Base-by-base conservation (phyloP, 2,329 filamentous ascomycete genomes). In the Trichoderma koningiopsis region DNA sequence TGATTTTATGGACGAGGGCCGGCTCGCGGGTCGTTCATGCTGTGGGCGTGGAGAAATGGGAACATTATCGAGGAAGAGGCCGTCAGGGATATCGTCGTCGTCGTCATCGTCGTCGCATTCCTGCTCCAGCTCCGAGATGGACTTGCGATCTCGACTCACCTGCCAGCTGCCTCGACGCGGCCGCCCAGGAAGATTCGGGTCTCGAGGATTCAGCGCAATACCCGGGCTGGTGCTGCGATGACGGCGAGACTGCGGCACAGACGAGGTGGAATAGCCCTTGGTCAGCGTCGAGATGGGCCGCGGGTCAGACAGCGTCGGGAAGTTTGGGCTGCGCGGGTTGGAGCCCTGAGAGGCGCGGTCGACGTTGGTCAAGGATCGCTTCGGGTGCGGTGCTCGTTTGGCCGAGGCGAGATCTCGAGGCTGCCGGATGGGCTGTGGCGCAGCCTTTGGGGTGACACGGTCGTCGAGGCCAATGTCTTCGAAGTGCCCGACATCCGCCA, bases 381-480 rank as follows among this genome's bases (percentile, higher is more conserved):
- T 83, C 33, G 80, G 78, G 56, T 74, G 73, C 14, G 77, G 75
- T 11, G 73, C 72, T 22, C 75, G 74, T 33, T 74, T 77, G 52
- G 74, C 73, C 16, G 77, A 75, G 61, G 76, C 78, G 11, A 79
- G 75, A 56, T 74, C 76, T 58, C 76, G 77, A 61, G 74, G 63
- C 75, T 78, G 64, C 75, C 79, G 72, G 65, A 83, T 75, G 71
- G 84, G 81, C 64, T 83, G 79, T 47, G 81, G 83, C 10, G 81
- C 82, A 47, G 82, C 77, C 71, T 84, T 86, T 72, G 87, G 87
- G 43, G 86, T 86, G 78, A 79, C 68, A 73, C 75, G 69, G 75
- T 79, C 84, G 71, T 94, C 90, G 35, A 98, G 88, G 14, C 92
- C 93, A 77, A 97, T 97, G 73, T 97, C 95, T 79, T 98, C 95